Percentiles rank a stretch among this genome's conserved stretches.
These are phyloP conservation scores for Trichoderma cornu-damae DNA, from an alignment of 2,329 filamentous ascomycete genomes.

Conservation along the genomic window DNA sequence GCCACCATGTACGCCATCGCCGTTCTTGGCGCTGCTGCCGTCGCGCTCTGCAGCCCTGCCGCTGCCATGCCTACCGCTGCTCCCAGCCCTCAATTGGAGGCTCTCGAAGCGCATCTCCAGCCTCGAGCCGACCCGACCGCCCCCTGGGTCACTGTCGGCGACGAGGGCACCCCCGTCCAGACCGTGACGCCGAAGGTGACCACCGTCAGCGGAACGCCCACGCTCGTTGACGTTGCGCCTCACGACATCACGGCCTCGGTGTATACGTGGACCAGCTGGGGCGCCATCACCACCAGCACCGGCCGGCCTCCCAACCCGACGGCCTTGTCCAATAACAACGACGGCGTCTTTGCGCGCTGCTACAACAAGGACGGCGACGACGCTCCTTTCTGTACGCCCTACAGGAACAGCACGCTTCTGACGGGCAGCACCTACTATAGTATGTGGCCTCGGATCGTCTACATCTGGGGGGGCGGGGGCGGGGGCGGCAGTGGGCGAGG, in stretches of 20 bases:
- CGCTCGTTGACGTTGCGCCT: constrained; percentile 36
- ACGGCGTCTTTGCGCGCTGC: constrained; percentile 48
- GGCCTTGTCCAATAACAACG: constrained; percentile 37
- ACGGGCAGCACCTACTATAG: constrained; percentile 48
- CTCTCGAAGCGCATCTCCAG: constrained; percentile 19
- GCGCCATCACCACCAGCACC: constrained; percentile 38
- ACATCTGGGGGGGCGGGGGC: too few relatives aligned
- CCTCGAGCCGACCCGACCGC: constrained; percentile 21
- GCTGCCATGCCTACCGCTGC: constrained; percentile 29
- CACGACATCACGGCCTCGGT: constrained; percentile 45
- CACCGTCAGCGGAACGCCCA: constrained; percentile 43
- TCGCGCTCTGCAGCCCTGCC: constrained; percentile 26
- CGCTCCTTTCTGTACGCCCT: constrained; percentile 50
- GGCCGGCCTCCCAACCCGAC: constrained; percentile 43
- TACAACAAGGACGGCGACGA: constrained; percentile 42
- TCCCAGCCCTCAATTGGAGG: constrained; percentile 14
- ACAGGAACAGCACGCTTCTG: constrained; percentile 39
- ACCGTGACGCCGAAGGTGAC: constrained; percentile 48
- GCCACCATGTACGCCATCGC: constrained; percentile 31
- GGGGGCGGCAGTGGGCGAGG: too few relatives aligned
- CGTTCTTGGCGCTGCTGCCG: constrained; percentile 27
- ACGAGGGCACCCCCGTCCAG: constrained; percentile 39
- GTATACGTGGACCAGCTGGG: constrained; percentile 35
- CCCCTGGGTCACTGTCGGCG: constrained; percentile 49
- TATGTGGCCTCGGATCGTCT: constrained; percentile 29